phyloP scores from a whole-genome alignment of 192 early-diverging fungal genomes.

The Pilobolus umbonatus region DNA sequence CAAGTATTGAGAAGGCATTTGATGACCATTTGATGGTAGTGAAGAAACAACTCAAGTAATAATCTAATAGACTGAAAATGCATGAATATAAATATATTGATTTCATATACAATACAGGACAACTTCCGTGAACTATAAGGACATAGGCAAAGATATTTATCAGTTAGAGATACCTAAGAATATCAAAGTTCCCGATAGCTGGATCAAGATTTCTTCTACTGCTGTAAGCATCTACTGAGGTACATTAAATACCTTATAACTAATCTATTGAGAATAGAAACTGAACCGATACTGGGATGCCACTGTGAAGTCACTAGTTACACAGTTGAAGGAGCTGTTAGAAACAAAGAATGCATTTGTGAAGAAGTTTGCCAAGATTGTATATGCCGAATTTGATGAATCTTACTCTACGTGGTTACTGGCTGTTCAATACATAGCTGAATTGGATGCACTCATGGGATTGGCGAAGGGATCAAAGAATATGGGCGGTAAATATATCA shows the following conservation, averaged over 20 bases:
- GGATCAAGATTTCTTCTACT: constrained; percentile 75
- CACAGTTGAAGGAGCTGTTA: constrained; percentile 69
- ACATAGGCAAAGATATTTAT: constrained; percentile 94
- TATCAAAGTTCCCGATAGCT: constrained; percentile 71
- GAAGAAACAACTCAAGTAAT: constrained; percentile 57
- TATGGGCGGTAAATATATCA: constrained; percentile 55
- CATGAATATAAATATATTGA: no score
- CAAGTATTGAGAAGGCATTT: constrained; percentile 35
- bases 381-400: constrained; percentile 85
- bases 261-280: constrained; percentile 33
- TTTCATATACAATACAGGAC: no score
- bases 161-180: constrained; percentile 84
- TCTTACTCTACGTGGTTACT: constrained; percentile 66
- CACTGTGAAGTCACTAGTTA: constrained; percentile 57
- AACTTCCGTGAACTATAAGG: constrained; percentile 70
- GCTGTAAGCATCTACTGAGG: constrained; percentile 41
- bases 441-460: constrained; percentile 82
- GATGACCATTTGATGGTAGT: constrained; percentile 2
- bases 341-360: constrained; percentile 77
- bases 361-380: constrained; percentile 62
- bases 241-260: neutral
- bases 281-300: constrained; percentile 84
- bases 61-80: no score
- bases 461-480: constrained; percentile 61
- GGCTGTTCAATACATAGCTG: constrained; percentile 70